phyloP scores from a whole-genome alignment of 2,329 filamentous ascomycete genomes.

The Elsinoe necatrix region DNA sequence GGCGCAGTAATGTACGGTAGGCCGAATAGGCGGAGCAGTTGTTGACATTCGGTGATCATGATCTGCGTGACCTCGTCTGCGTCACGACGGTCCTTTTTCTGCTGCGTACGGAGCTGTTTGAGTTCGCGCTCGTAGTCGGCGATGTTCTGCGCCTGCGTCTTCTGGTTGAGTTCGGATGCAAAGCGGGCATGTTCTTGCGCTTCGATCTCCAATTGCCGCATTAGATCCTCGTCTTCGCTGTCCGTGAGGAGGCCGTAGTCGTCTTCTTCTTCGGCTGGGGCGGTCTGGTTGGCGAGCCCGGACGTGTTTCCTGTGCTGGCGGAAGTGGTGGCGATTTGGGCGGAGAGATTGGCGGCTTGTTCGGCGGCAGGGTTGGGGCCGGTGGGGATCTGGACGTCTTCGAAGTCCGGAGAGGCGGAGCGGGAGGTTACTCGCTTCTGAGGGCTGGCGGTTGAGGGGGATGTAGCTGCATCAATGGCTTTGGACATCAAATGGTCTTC shows the following conservation, averaged over 20 bases:
- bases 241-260: constrained; percentile 56
- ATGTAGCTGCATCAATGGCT: constrained; percentile 18
- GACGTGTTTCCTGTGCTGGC: neutral
- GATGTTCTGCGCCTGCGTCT: constrained; percentile 58
- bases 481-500: constrained; percentile 19
- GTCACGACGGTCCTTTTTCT: constrained; percentile 91
- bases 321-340: neutral
- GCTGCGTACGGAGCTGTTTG: constrained; percentile 78
- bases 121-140: constrained; percentile 82
- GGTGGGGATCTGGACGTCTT: constrained; percentile 39
- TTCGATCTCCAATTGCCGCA: constrained; percentile 78
- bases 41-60: constrained; percentile 93
- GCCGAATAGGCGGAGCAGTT: constrained; percentile 80
- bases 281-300: constrained; percentile 21
- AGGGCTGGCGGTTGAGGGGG: constrained; percentile 19
- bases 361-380: neutral
- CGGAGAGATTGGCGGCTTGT: neutral
- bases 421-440: constrained; percentile 14
- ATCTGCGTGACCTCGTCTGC: constrained; percentile 94
- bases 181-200: constrained; percentile 92
- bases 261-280: constrained; percentile 25
- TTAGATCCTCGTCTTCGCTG: constrained; percentile 82
- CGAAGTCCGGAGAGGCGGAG: constrained; percentile 37
- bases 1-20: constrained; percentile 94
- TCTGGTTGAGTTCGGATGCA: constrained; percentile 75